phyloP scores from a whole-genome alignment of 2,329 filamentous ascomycete genomes.

The Sclerotinia sclerotiorum region DNA sequence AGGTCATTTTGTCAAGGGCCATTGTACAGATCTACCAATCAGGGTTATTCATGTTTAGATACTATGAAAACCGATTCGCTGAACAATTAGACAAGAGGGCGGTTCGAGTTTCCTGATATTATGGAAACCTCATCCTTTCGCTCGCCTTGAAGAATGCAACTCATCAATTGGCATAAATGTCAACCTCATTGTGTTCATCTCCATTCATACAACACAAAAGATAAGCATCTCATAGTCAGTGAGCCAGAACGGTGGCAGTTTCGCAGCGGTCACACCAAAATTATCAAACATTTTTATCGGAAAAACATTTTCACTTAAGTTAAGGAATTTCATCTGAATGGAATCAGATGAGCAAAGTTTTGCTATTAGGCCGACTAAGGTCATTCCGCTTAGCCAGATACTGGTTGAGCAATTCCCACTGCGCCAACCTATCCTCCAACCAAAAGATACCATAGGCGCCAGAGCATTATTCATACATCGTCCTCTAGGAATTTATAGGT shows the following conservation, averaged over 20 bases:
- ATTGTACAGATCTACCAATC: conserved; percentile 6
- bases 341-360: conserved; percentile 33
- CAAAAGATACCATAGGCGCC: conserved; percentile 72
- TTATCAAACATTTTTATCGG: conserved; percentile 10
- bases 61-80: background rate
- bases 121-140: background rate
- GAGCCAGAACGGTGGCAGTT: background rate
- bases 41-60: background rate
- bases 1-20: conserved; percentile 6
- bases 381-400: conserved; percentile 50
- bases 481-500: conserved; percentile 97
- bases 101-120: background rate
- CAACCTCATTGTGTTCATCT: background rate
- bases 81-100: background rate
- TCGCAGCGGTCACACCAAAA: conserved; percentile 2
- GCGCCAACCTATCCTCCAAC: conserved; percentile 68
- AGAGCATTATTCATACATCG: conserved; percentile 63
- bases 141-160: background rate
- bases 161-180: conserved; percentile 10
- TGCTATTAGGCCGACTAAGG: conserved; percentile 37
- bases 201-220: background rate
- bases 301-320: background rate
- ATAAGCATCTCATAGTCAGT: background rate
- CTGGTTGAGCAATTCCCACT: conserved; percentile 58
- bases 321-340: conserved; percentile 27